phyloP scores from a whole-genome alignment of 208 protist species.

The Angomonas deanei region DNA sequence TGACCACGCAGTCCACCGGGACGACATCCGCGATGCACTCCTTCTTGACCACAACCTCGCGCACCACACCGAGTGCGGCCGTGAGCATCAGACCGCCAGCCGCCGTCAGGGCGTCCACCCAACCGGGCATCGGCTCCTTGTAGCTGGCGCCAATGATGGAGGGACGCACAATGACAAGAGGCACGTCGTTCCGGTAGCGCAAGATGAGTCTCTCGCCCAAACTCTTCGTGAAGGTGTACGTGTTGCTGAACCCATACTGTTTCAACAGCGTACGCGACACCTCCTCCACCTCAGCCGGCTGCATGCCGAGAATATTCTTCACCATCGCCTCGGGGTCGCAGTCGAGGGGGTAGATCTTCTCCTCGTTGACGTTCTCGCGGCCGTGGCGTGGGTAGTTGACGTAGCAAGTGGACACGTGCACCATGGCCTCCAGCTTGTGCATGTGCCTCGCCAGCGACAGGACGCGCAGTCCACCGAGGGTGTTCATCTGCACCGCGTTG shows the following conservation, averaged over 20 bases:
- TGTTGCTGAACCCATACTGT: conserved; percentile 77
- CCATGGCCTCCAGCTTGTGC: conserved; percentile 61
- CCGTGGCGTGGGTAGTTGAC: conserved; percentile 71
- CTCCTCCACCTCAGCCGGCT: conserved; percentile 35
- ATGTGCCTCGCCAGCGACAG: conserved; percentile 70
- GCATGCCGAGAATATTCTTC: conserved; percentile 68
- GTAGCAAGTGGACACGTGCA: conserved; percentile 88
- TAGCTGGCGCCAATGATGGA: conserved; percentile 82
- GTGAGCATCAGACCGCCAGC: conserved; percentile 74
- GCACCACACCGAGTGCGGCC: conserved; percentile 55
- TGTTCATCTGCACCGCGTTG: conserved; percentile 78
- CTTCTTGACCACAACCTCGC: conserved; percentile 35
- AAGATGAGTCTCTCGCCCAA: conserved; percentile 74
- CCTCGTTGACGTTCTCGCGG: conserved; percentile 33
- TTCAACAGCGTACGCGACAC: conserved; percentile 41
- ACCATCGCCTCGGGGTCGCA: conserved; percentile 77
- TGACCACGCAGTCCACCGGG: conserved; percentile 83
- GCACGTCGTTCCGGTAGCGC: conserved; percentile 49
- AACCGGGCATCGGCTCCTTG: conserved; percentile 72
- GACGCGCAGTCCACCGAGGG: conserved; percentile 67
- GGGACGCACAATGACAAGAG: conserved; percentile 72
- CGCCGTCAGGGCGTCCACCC: conserved; percentile 80
- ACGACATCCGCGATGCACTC: conserved; percentile 63
- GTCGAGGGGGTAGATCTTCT: conserved; percentile 66
- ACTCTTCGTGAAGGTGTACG: conserved; percentile 88